These are phyloP conservation scores for Musa troglodytarum DNA, from an alignment of 176 grass and related monocot genomes.

Conservation along the genomic window DNA sequence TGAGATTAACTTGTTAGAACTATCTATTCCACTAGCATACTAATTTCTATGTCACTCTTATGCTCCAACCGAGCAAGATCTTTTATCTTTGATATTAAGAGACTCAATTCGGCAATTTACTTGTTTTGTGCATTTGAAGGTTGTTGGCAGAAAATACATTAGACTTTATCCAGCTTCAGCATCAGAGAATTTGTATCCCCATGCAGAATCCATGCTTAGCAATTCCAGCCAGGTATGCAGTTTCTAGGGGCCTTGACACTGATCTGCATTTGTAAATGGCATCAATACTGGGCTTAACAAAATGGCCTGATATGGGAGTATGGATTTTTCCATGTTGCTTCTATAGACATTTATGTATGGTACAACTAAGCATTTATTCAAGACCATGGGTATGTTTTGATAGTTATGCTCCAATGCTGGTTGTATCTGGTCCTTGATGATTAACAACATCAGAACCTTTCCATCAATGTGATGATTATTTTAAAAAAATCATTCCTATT, in stretches of 20 bases:
- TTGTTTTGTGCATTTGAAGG: constrained; percentile 21
- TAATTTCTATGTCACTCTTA: not conserved
- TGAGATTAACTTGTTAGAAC: not conserved
- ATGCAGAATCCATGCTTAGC: constrained; percentile 57
- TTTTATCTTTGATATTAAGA: not conserved
- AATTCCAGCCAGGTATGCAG: constrained; percentile 68
- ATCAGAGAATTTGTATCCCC: constrained; percentile 54
- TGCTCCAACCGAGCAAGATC: not conserved
- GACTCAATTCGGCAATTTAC: not conserved
- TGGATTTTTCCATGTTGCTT: no score
- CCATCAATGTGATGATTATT: not conserved
- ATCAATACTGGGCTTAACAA: no score
- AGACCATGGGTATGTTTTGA: no score
- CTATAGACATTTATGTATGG: no score
- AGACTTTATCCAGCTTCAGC: constrained; percentile 70
- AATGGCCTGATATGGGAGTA: not conserved
- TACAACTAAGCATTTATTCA: no score
- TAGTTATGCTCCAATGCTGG: not conserved
- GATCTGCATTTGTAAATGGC: no score
- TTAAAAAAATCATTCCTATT: no score
- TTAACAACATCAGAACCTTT: not conserved
- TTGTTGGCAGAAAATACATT: constrained; percentile 87
- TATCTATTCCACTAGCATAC: not conserved
- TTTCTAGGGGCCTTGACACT: constrained; percentile 9
- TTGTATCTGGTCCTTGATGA: not conserved